Conservation (phyloP, 2,329 filamentous ascomycete species). For the Stagonosporopsis tanaceti region DNA sequence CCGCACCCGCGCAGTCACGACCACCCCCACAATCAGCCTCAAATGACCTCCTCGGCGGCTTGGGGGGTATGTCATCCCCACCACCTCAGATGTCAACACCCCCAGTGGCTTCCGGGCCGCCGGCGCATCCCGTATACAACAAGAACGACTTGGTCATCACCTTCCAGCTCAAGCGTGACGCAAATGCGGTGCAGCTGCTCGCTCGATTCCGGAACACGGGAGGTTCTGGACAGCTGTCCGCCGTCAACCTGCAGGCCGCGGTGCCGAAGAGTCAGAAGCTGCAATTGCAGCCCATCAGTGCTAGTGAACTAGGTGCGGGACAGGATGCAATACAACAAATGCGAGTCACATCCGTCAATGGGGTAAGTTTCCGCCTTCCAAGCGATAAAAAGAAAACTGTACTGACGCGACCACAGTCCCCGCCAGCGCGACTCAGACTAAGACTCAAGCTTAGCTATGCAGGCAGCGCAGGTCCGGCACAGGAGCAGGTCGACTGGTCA, state of each 20-base stretch:
- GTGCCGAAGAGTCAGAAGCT: conserved; percentile 97
- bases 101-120: conserved; percentile 47
- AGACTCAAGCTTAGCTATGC: conserved; percentile 84
- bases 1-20: conserved; percentile 50
- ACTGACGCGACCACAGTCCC: conserved; percentile 64
- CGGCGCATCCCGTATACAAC: conserved; percentile 77
- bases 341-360: conserved; percentile 83
- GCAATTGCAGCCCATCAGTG: conserved; percentile 89
- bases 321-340: conserved; percentile 89
- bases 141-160: conserved; percentile 84
- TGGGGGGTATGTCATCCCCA: conserved; percentile 56
- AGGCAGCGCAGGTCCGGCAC: conserved; percentile 73
- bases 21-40: conserved; percentile 47
- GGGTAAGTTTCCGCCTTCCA: conserved; percentile 67
- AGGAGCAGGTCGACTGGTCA: conserved; percentile 96
- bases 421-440: conserved; percentile 74
- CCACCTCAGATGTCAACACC: conserved; percentile 56
- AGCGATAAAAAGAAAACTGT: conserved; percentile 1
- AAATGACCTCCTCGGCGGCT: conserved; percentile 53
- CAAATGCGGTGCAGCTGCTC: conserved; percentile 80
- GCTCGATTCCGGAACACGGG: conserved; percentile 85
- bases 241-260: conserved; percentile 87
- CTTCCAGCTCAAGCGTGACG: conserved; percentile 83
- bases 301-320: conserved; percentile 75
- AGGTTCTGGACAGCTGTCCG: conserved; percentile 69